Base-by-base conservation (phyloP, 306 rosid species). In the Cucumis melo region DNA sequence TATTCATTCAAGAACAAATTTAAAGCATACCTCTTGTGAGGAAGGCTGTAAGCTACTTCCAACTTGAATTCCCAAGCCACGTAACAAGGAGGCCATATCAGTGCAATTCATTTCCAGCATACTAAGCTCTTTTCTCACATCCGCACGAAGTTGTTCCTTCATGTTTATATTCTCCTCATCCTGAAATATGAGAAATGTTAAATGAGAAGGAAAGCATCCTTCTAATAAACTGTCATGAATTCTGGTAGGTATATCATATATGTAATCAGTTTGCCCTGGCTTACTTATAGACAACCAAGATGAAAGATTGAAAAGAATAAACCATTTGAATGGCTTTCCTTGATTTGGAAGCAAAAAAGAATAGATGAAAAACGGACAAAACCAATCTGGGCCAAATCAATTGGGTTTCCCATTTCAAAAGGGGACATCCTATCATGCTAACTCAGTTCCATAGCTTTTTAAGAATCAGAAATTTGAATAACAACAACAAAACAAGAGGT, bases 41-140 rank as follows among this genome's bases (percentile, higher is more conserved):
- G 12, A 77, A 59, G 97, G 94, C 32, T 1, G 58, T 53, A 32
- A 58, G 77, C 86, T 83, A 71, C 81, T 83, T 32, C 93, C 93
- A 50, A 92, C 93, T 64, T 78, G 84, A 77, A 94, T 86, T 81
- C 99, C 99, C 78, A 94, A 80, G 80, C 96, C 85, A 34, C 88
- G 90, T 67, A 94, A 97, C 89, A 94, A 64, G 44, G 97, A 89
- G 29, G 94, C 83, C 97, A 94, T 89, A 78, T 89, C 87, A 0
- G 51, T 46, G 83, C 97, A 89, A 19, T 66, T 80, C 79, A 61
- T 85, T 85, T 93, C 97, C 91, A 94, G 81, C 75, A 64, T 74
- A 65, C 78, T 77, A 59, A 95, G 92, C 80, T 81, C 88, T 75
- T 83, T 85, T 84, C 82, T 87, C 78, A 92, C 74, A 88, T 92